Evolutionary conservation across 2,329 filamentous ascomycete species (phyloP), one percentile per base, ranked within the genome.

Genomic region (Aureobasidium mangrovei): DNA sequence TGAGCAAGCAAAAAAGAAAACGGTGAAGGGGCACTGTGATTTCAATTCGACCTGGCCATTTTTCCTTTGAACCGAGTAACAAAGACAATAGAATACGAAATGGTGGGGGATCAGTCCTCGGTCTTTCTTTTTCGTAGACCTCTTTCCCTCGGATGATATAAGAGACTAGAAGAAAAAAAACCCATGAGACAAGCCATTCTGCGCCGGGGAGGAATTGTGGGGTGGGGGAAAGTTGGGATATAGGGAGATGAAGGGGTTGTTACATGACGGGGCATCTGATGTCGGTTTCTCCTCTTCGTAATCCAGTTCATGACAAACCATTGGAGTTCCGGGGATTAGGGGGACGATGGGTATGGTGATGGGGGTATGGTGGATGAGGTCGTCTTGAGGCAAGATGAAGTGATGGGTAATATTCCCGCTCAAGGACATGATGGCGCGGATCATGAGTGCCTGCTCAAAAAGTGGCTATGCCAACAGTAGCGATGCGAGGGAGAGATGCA

Each of bases 231-330:
- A 28, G 38, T 18, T 18, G 38, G 38, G 38, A 35, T 27, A 35
- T 41, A 38, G 7, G 47, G 29, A 10, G 33, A 26, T 18, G 38
- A 35, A 27, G 35, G 10, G 10, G 26, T 26, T 10, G n/a, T 29
- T 51, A 51, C 47, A 51, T 51, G 47, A 51, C 29, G 47, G 47
- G 47, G 47, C 47, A 51, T 51, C 38, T 51, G 36, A 8, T 41
- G 33, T 10, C 39, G 47, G 27, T 39, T 31, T 41, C 47, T 51
- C 47, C 38, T 51, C 47, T 51, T 51, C 47, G 47, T 51, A 38
- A 42, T 51, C 28, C 38, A 28, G 41, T 41, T 51, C 47, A 27
- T 51, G 38, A 42, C 38, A 40, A 32, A 49, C 40, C 46, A 36
- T 49, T 31, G 24, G 33, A 49, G 40, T 27, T 49, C 28, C 35